Evolutionary conservation across 768 basidiomycete genomes (phyloP), one percentile per base, ranked within the genome.

Genomic region (Pisolithus microcarpus): DNA sequence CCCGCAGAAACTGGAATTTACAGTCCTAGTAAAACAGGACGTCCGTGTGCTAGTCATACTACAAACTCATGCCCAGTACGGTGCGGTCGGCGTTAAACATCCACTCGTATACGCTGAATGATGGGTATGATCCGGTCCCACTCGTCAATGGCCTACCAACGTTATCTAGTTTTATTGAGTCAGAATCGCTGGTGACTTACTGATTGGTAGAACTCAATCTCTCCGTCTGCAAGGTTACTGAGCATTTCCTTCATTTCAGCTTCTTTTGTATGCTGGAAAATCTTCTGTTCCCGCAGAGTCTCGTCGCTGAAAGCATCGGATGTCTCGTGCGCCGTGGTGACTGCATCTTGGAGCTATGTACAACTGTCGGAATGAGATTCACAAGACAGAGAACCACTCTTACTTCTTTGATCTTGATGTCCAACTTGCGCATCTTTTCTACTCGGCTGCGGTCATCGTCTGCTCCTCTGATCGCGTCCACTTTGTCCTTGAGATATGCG

Each of bases 161-260:
- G 46, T 46, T 42, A 40, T 40, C 39, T 19, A 40, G 51, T 28
- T 44, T 39, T 26, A 23, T 11, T 58, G 16, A 52, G 7, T 4
- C 16, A 48, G 50, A 26, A 42, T 51, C 31, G 28, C 51, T 38
- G 4, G n/a, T 21, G n/a, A 61, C 73, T 53, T 65, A 85, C 90
- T 58, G 86, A 79, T 70, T 87, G 87, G 65, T 96, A 91, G 66
- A 96, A 91, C 65, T 93, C 92, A 57, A 98, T 90, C 66, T 99
- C 87, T 9, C 93, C 94, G 58, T 96, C 90, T 23, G 92, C 92
- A 55, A 96, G 80, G 54, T 85, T 83, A 18, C 80, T 81, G 10
- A 99, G 65, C 78, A 97, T 84, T 62, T 93, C 91, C 70, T 95
- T 96, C 95, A 98, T 96, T 72, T 99, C 96, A 45, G 84, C 79